Evolutionary conservation across 768 basidiomycete species (phyloP).

Genomic region (Podaxis carcinomalis): DNA sequence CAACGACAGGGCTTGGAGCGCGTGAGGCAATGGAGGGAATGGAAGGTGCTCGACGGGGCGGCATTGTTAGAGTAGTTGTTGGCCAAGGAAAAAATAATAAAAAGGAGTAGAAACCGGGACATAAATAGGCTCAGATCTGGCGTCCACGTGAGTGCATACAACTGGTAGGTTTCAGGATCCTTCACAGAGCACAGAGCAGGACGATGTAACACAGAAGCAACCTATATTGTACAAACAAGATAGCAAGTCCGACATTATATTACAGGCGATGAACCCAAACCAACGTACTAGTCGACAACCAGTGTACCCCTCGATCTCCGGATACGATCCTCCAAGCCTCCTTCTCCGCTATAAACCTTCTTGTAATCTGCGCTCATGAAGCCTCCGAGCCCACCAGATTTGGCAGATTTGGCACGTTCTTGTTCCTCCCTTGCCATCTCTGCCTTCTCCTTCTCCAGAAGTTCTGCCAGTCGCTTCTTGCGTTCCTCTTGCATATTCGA

Average conservation of each 20-base stretch:
- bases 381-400: slow-evolving; percentile 72
- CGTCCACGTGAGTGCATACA: slow-evolving; percentile 14
- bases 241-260: slow-evolving; percentile 1
- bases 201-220: background rate
- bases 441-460: slow-evolving; percentile 75
- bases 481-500: slow-evolving; percentile 62
- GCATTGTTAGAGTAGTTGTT: slow-evolving; percentile 25
- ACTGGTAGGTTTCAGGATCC: background rate
- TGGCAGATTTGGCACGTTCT: slow-evolving; percentile 53
- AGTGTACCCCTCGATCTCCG: slow-evolving; percentile 67
- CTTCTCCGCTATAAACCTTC: slow-evolving; percentile 74
- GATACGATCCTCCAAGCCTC: slow-evolving; percentile 78
- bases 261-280: background rate
- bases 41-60: slow-evolving; percentile 51
- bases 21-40: slow-evolving; percentile 46
- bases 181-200: background rate
- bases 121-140: background rate
- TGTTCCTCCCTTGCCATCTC: slow-evolving; percentile 63
- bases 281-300: slow-evolving; percentile 45
- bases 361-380: slow-evolving; percentile 85
- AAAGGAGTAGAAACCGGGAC: background rate
- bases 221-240: slow-evolving; percentile 11
- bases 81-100: background rate
- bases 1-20: slow-evolving; percentile 38
- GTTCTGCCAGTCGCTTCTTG: slow-evolving; percentile 59